Evolutionary conservation across 768 basidiomycete genomes (phyloP), one percentile per base, ranked within the genome.

Genomic region (Tubosaeta brunneosetosa): DNA sequence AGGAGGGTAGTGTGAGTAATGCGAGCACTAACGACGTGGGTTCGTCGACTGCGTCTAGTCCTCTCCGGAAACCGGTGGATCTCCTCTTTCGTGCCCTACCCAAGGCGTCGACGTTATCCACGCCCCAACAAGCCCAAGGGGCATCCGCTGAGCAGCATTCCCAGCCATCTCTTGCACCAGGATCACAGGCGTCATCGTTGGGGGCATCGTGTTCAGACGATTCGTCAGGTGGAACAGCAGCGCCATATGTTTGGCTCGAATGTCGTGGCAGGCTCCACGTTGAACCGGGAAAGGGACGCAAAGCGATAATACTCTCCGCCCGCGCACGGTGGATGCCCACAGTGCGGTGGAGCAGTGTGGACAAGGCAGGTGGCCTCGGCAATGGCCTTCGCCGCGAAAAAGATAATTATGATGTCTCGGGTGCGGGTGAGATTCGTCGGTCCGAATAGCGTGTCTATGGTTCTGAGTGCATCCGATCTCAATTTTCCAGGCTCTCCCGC

Each of bases 281-380:
- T 51, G 95, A 99, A 72, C 86, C 92, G 0, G 92, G 93, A 1
- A 97, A 97, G 64, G 93, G 93, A 1, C 76, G 93, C 34, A 97
- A 98, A 71, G 91, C 93, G 2, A 92, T 99, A 63, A 83, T 99
- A 33, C 76, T 99, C n/a, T 83, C 81, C 51, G 94, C 88, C 0
- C 77, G 95, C 9, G 81, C 85, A 29, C 73, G 86, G 42, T 77
- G 77, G 61, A 85, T 90, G 77, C 81, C 83, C 8, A 64, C 59
- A 2, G 66, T 92, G 22, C 67, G 64, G 4, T 93, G 91, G 91
- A 73, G 71, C 3, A 72, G 74, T 34, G 69, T 93, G 27, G 67
- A 72, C 2, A 63, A 66, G 27, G 77, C 76, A 3, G 84, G 84
- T 19, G 85, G 53, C 16, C 5, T 64, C 26, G 37, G 47, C 13